Evolutionary conservation across 1,284 basidiomycete genomes (phyloP), one percentile per base, ranked within the genome.

Genomic region (Rhizoctonia solani): DNA sequence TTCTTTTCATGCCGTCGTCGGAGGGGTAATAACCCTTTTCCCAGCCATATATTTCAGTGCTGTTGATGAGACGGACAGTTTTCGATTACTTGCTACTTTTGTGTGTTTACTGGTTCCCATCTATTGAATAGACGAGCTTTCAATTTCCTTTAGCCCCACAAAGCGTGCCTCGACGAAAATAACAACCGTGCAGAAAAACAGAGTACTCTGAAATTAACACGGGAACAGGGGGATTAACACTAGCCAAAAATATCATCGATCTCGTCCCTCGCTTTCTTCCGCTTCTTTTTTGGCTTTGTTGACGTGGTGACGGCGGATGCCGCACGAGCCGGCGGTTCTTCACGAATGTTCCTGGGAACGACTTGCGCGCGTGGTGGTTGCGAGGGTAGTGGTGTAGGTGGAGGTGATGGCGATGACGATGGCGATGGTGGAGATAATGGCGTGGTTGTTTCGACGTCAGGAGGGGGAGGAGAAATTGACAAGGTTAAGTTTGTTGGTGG

Each of bases 201-300:
- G n/a, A n/a, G n/a, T n/a, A n/a, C n/a, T n/a, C n/a, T n/a, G n/a
- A n/a, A n/a, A n/a, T n/a, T n/a, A n/a, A n/a, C n/a, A n/a, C n/a
- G n/a, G n/a, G n/a, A n/a, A n/a, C n/a, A n/a, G n/a, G n/a, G n/a
- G n/a, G n/a, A n/a, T n/a, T n/a, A n/a, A n/a, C n/a, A n/a, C 50
- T 65, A 71, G 5, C 81, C 83, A 74, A 89, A 89, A 30, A 89
- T 88, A 25, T 83, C 83, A 71, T 89, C 87, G 41, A 89, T 88
- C 73, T 86, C 87, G 70, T 88, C 82, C 30, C 72, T 72, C 67
- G 75, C 81, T 69, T 74, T 77, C 71, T 74, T 77, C 65, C 75
- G 75, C 72, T 77, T 78, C 70, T 77, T 78, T 67, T 34, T 59
- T 66, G 65, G 70, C 66, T 63, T 74, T 67, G 50, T 54, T 27